A percentile compares a stretch with the other conserved stretches of the same genome.
Conservation (phyloP, 208 protist genomes). For the Leishmania turanica region DNA sequence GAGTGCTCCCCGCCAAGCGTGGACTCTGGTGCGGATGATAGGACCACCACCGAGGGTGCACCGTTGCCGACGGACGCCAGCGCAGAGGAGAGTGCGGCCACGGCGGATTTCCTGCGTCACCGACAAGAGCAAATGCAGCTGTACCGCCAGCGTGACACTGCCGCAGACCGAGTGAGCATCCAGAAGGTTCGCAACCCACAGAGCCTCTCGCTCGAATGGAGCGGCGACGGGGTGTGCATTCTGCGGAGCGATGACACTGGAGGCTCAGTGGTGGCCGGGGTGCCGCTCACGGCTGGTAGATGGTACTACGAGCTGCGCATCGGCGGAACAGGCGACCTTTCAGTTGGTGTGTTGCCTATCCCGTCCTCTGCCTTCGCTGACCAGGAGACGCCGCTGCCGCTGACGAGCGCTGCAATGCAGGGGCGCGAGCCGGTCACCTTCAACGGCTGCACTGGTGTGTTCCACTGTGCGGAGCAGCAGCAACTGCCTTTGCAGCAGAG, state of each 20-base stretch:
- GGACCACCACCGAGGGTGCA: neutral
- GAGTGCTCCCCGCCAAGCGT: neutral
- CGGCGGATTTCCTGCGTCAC: slow-evolving; percentile 53
- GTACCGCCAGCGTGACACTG: slow-evolving; percentile 58
- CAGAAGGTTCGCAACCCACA: slow-evolving; percentile 61
- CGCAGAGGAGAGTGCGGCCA: slow-evolving; percentile 26
- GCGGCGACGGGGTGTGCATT: slow-evolving; percentile 65
- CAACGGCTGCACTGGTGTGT: slow-evolving; percentile 72
- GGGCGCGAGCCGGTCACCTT: slow-evolving; percentile 57
- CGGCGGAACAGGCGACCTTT: slow-evolving; percentile 59
- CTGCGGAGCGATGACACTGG: slow-evolving; percentile 48
- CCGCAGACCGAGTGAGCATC: slow-evolving; percentile 58
- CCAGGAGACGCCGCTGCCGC: slow-evolving; percentile 19
- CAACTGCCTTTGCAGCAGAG: slow-evolving; percentile 5
- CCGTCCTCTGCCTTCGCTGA: slow-evolving; percentile 1
- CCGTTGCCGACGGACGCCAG: neutral
- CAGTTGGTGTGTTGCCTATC: slow-evolving; percentile 74
- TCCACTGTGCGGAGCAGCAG: slow-evolving; percentile 32
- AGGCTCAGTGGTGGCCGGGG: slow-evolving; percentile 54
- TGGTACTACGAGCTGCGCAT: slow-evolving; percentile 93
- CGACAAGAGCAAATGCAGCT: slow-evolving; percentile 68
- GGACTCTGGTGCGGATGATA: neutral
- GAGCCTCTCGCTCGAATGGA: slow-evolving; percentile 76
- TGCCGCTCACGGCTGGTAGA: slow-evolving; percentile 58
- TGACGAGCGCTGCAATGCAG: slow-evolving; percentile 22